Evolutionary conservation across 2,329 filamentous ascomycete species (phyloP).

Genomic region (Colletotrichum limetticola): DNA sequence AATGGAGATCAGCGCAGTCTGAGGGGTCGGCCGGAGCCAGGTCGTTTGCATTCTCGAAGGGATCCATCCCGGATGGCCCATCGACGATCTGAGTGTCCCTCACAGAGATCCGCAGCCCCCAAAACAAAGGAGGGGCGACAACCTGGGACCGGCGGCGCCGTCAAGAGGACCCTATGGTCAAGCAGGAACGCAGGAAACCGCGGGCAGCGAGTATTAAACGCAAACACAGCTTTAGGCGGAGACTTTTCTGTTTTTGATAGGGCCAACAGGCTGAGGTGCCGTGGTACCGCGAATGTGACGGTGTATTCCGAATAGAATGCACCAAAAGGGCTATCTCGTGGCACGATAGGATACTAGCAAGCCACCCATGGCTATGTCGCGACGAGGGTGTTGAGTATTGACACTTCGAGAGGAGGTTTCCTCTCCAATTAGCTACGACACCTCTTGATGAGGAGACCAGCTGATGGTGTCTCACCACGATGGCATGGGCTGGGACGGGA

Average conservation of each 20-base stretch:
- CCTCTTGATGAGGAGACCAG: constrained; percentile 21
- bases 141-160: background rate
- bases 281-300: constrained; percentile 22
- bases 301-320: background rate
- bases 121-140: background rate
- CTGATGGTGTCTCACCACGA: constrained; percentile 30
- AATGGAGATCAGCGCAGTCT: constrained; percentile 25
- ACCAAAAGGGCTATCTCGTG: constrained; percentile 1
- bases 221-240: background rate
- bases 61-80: constrained; percentile 7
- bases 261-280: constrained; percentile 19
- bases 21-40: constrained; percentile 10
- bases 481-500: constrained; percentile 16
- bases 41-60: constrained; percentile 32
- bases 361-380: constrained; percentile 1
- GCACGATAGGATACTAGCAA: constrained; percentile 18
- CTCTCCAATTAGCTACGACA: background rate
- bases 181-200: background rate
- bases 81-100: constrained; percentile 26
- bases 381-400: constrained; percentile 1
- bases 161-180: background rate
- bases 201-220: background rate
- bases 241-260: background rate
- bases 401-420: background rate
- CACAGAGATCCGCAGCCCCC: constrained; percentile 13